A percentile compares a stretch with the other conserved stretches of the same genome.
phyloP scores from a whole-genome alignment of 2,329 filamentous ascomycete species.

The Monilinia fructigena region DNA sequence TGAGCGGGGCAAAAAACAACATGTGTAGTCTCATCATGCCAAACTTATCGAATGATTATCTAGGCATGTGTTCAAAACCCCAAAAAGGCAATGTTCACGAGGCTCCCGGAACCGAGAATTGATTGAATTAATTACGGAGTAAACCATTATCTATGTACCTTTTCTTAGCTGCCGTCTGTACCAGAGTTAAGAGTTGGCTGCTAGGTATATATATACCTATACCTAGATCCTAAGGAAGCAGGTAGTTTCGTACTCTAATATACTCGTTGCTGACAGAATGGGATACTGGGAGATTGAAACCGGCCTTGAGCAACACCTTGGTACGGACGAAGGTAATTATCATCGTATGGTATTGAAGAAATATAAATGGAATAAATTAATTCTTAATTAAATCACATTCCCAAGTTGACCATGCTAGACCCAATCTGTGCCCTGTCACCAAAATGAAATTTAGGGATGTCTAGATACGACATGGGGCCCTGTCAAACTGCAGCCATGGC shows the following conservation, averaged over 20 bases:
- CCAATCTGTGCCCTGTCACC: slow-evolving; percentile 9
- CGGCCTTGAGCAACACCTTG: background rate
- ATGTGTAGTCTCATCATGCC: slow-evolving; percentile 9
- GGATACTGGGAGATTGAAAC: slow-evolving; percentile 9
- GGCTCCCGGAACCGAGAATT: background rate
- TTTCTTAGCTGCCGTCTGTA: slow-evolving; percentile 8
- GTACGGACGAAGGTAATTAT: slow-evolving; percentile 1
- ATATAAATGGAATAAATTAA: background rate
- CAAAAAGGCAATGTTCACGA: slow-evolving; percentile 13
- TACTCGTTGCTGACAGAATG: slow-evolving; percentile 1
- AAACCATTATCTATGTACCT: background rate
- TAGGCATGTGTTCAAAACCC: background rate
- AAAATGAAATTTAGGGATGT: slow-evolving; percentile 20
- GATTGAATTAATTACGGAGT: slow-evolving; percentile 11
- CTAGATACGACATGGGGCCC: slow-evolving; percentile 14
- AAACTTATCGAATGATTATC: slow-evolving; percentile 6
- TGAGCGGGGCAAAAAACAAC: background rate
- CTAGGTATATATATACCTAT: background rate
- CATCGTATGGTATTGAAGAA: background rate
- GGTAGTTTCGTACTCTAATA: slow-evolving; percentile 4
- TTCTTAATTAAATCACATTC: slow-evolving; percentile 5
- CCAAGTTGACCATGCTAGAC: slow-evolving; percentile 1
- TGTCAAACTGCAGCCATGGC: slow-evolving; percentile 18
- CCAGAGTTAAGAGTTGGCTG: background rate
- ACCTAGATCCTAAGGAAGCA: slow-evolving; percentile 10